These are phyloP conservation scores for Glycine tomentella DNA, from an alignment of 306 rosid species.

Conservation along the genomic window DNA sequence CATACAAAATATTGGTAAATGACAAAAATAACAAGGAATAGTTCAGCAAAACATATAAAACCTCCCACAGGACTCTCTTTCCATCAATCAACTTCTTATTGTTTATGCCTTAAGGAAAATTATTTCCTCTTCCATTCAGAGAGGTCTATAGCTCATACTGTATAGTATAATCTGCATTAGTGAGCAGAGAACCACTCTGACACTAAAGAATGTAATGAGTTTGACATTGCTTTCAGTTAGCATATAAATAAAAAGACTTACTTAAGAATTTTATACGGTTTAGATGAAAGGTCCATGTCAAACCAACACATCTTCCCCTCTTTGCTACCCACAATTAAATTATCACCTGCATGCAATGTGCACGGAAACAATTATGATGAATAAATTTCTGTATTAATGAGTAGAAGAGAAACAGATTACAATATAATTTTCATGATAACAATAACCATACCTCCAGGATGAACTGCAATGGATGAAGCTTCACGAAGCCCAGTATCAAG, in stretches of 20 bases:
- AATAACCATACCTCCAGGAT: conserved; percentile 79
- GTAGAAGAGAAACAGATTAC: conserved; percentile 24
- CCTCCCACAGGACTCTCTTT: too few relatives aligned
- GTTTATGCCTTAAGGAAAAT: not conserved
- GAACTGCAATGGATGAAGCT: conserved; percentile 86
- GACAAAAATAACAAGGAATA: too few relatives aligned
- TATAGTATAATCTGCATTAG: conserved; percentile 6
- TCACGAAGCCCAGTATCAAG: conserved; percentile 91
- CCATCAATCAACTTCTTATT: not conserved
- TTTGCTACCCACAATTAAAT: conserved; percentile 93
- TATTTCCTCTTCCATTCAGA: conserved; percentile 8
- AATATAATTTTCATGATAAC: not conserved
- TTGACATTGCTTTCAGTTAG: conserved; percentile 1
- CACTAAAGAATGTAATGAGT: conserved; percentile 6
- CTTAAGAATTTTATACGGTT: conserved; percentile 79
- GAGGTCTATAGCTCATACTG: not conserved
- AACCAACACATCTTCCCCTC: conserved; percentile 98
- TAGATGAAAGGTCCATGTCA: conserved; percentile 95
- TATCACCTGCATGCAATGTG: conserved; percentile 74
- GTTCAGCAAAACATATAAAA: too few relatives aligned
- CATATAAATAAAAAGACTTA: conserved; percentile 43
- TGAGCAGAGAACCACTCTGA: conserved; percentile 28
- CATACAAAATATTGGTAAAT: too few relatives aligned
- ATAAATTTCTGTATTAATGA: not conserved
- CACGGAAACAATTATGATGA: conserved; percentile 9